These are phyloP conservation scores for Ceratopteris richardii DNA, from an alignment of 75 land plant genomes.

Conservation along the genomic window DNA sequence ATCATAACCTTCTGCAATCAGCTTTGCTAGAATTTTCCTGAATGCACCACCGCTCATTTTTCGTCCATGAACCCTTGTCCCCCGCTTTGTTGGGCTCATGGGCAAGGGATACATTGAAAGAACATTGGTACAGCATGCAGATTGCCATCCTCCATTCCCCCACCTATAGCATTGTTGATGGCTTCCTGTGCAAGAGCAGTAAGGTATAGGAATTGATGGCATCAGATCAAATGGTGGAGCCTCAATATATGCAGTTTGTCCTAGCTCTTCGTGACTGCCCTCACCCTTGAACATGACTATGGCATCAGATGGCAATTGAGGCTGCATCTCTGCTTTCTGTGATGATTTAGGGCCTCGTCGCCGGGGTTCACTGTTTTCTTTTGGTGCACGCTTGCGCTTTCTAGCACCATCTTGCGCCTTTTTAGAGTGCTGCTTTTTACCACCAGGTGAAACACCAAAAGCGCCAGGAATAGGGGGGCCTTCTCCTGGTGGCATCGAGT, in stretches of 20 bases:
- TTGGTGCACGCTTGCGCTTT: too few species aligned
- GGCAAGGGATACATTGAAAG: constrained; percentile 24
- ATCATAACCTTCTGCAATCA: constrained; percentile 9
- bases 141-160: constrained; percentile 32
- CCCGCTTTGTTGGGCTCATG: constrained; percentile 15
- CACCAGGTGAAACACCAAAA: too few species aligned
- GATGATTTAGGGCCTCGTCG: too few species aligned
- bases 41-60: constrained; percentile 31
- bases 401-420: too few species aligned
- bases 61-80: constrained; percentile 14
- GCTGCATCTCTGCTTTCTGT: too few species aligned
- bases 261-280: background rate
- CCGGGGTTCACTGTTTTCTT: too few species aligned
- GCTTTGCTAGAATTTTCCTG: constrained; percentile 14
- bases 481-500: too few species aligned
- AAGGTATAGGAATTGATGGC: constrained; percentile 8
- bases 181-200: constrained; percentile 24
- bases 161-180: constrained; percentile 27
- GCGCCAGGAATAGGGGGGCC: too few species aligned
- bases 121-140: constrained; percentile 23
- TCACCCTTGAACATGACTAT: too few species aligned
- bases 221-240: background rate
- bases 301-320: too few species aligned
- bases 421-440: too few species aligned
- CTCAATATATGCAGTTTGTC: too few species aligned